Percentiles rank a stretch among this genome's conserved stretches.
phyloP scores from a whole-genome alignment of 495 filamentous ascomycete species.

The Xylaria curta region DNA sequence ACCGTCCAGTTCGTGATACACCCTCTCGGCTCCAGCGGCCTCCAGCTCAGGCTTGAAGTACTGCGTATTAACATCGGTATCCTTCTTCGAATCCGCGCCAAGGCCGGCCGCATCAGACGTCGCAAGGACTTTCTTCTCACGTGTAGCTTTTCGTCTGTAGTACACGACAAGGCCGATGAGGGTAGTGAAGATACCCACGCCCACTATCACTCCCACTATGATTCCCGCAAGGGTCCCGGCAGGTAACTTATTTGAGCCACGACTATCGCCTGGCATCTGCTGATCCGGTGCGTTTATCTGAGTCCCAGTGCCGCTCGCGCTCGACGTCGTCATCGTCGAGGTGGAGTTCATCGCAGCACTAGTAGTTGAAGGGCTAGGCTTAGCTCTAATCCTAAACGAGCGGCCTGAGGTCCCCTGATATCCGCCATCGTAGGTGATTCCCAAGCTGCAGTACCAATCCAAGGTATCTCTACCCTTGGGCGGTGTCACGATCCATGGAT shows the following conservation, averaged over 20 bases:
- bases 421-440: neutral
- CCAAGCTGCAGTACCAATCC: neutral
- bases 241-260: neutral
- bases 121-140: neutral
- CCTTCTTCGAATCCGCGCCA: neutral
- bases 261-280: neutral
- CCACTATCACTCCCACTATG: neutral
- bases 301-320: neutral
- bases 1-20: neutral
- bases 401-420: neutral
- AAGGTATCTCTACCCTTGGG: neutral
- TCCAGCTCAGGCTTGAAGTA: constrained; percentile 9
- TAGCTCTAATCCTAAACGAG: neutral
- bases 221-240: neutral
- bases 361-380: neutral
- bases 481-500: neutral
- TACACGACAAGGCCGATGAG: neutral
- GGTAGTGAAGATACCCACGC: neutral
- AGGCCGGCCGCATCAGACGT: neutral
- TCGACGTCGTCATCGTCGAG: neutral
- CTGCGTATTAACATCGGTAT: neutral
- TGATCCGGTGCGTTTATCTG: neutral
- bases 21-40: neutral
- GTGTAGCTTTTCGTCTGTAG: neutral
- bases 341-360: neutral